Evolutionary conservation across 441 rosid genomes (phyloP), one percentile per base, ranked within the genome.

Genomic region (Raphanus hybrid): DNA sequence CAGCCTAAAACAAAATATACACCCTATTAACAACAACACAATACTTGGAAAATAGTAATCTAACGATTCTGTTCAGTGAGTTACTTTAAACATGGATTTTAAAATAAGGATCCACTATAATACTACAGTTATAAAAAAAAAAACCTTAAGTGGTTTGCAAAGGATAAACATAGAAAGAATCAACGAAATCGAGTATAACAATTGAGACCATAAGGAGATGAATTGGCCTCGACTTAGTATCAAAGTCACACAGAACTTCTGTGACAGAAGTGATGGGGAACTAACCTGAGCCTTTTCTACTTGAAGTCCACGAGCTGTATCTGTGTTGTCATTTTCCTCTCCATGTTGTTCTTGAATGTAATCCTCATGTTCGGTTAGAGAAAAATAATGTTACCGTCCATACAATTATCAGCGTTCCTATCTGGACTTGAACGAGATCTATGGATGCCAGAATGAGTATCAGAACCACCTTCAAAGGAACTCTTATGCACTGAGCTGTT

Each of bases 271-370:
- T 23, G 45, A 71, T 60, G 69, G 60, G 34, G 32, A 78, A 60
- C 77, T 72, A 67, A 78, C 81, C 81, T 60, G 69, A 67, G 34
- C 7, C 26, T 37, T 66, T 78, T 35, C 77, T 12, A 35, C 74
- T 72, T 78, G 54, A 68, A 3, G 52, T 32, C 18, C 78, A 68
- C 29, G 4, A 78, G 77, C 18, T 2, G 77, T 23, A 35, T 67
- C 77, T 14, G 4, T 52, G 74, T 67, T 29, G 34, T 29, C 4
- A 29, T 29, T 29, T 29, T 29, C 34, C 34, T 29, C 34, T 29
- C 34, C 5, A 29, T 29, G 34, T 29, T 29, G 34, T 29, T 29
- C 34, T 29, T 29, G 34, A 29, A 29, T 29, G 34, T 29, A 5
- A 4, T 29, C 34, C 34, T 29, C 34, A 29, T 29, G 34, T 23